Conservation (phyloP, 106 monocot genomes). For the Cymbidium sinense region DNA sequence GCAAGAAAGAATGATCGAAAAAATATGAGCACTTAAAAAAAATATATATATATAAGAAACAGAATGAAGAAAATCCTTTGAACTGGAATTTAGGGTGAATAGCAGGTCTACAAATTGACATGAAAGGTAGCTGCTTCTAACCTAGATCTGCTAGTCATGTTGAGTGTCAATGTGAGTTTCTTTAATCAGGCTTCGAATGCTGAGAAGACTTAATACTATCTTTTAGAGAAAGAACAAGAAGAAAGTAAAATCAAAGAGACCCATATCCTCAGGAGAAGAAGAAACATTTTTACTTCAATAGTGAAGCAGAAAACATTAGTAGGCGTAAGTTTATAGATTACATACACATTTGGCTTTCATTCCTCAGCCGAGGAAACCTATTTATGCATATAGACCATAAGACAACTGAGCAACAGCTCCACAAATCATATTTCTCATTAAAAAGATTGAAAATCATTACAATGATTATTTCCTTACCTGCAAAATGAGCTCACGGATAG, state of each 20-base stretch:
- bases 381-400: not conserved
- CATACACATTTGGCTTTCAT: not conserved
- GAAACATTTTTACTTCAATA: too few relatives aligned
- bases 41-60: not conserved
- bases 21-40: not conserved
- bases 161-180: not conserved
- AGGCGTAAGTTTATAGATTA: not conserved
- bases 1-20: not conserved
- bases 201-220: not conserved
- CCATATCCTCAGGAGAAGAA: too few relatives aligned
- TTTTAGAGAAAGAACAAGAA: not conserved
- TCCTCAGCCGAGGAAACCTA: not conserved
- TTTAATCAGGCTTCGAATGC: not conserved
- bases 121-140: not conserved
- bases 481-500: constrained; percentile 83
- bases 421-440: not conserved
- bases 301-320: not conserved
- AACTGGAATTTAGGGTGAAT: not conserved
- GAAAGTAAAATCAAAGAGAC: not conserved
- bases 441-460: not conserved
- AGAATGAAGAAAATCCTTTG: not conserved
- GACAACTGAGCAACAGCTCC: not conserved
- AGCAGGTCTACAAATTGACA: not conserved
- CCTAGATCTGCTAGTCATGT: not conserved
- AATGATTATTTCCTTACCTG: constrained; percentile 35